Base-by-base conservation (phyloP, 2,329 filamentous ascomycete genomes). In the Beauveria asiatica region DNA sequence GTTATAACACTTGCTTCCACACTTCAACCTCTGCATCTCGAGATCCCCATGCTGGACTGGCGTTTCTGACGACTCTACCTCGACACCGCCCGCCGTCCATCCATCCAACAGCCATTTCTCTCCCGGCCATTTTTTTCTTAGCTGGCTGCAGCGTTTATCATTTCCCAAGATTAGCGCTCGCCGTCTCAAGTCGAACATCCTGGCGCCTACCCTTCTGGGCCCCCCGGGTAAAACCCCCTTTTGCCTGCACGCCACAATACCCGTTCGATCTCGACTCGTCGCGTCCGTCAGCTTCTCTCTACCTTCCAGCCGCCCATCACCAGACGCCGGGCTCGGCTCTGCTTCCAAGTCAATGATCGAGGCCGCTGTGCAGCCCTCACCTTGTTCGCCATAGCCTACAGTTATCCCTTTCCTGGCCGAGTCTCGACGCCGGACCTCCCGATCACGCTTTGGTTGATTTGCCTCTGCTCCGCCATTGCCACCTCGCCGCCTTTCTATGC, bases 211-310 rank as follows among this genome's bases (percentile, higher is more conserved):
- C 54, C 21, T 33, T 42, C 30, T 48, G 27, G 50, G 30, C 42
- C 50, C 50, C 41, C 57, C 42, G 42, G 57, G 30, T 42, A 53
- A 53, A 59, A 53, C 42, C 57, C 57, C 57, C 51, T 60, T 60
- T 54, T 53, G 51, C 50, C 27, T 27, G 21, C 50, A 33, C 42
- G 50, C 57, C 19, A 51, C 44, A 44, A 54, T 54, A 52, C n/a
- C 57, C 23, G 42, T 49, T 54, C 50, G 50, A 54, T 17, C 50
- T 54, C 50, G 57, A 60, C 50, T 48, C 57, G 49, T 5, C 42
- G 50, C 50, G 8, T n/a, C 33, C 44, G 48, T 27, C 48, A 51
- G 56, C 57, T 5, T 45, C 25, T 42, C 41, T 30, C 30, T 23
- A 33, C 33, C 37, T 30, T 19, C 25, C 45, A 44, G 37, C 46